Evolutionary conservation across 495 filamentous ascomycete genomes (phyloP).

Genomic region (Pyrenopolyporus hunteri): DNA sequence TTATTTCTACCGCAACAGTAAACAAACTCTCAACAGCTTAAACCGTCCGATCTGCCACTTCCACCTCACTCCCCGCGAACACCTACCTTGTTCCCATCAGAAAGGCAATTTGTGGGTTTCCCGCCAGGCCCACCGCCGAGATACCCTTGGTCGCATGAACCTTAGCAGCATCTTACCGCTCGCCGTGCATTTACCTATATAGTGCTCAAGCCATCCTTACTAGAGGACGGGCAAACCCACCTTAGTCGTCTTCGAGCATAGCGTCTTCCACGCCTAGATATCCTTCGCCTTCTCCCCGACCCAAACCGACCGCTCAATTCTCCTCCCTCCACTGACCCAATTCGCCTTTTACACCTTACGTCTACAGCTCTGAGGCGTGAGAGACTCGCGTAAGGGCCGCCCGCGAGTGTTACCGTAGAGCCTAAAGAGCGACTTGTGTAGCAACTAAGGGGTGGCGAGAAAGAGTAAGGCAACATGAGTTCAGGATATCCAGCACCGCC

Average conservation of each 20-base stretch:
- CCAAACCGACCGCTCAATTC: constrained; percentile 13
- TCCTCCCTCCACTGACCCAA: constrained; percentile 6
- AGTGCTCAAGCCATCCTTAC: constrained; percentile 24
- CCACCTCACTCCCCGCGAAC: background rate
- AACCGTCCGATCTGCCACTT: constrained; percentile 18
- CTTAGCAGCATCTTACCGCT: constrained; percentile 23
- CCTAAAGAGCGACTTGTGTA: constrained; percentile 2
- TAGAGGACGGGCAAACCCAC: constrained; percentile 27
- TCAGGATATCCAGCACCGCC: constrained; percentile 45
- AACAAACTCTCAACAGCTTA: constrained; percentile 30
- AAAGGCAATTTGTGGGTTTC: constrained; percentile 28
- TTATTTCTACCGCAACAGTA: constrained; percentile 37
- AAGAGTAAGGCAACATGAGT: constrained; percentile 38
- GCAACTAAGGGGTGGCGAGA: constrained; percentile 20
- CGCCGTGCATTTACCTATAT: constrained; percentile 24
- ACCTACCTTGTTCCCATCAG: constrained; percentile 17
- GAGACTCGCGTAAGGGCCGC: constrained; percentile 3
- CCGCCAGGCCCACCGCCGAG: constrained; percentile 26
- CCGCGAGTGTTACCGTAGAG: constrained; percentile 1
- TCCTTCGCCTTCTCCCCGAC: background rate
- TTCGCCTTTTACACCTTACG: background rate
- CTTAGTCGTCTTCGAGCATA: constrained; percentile 25
- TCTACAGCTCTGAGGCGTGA: constrained; percentile 11
- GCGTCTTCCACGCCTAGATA: constrained; percentile 6
- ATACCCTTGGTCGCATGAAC: constrained; percentile 33